Evolutionary conservation across 2,329 filamentous ascomycete species (phyloP), one percentile per base, ranked within the genome.

Genomic region (Tothia fuscella): DNA sequence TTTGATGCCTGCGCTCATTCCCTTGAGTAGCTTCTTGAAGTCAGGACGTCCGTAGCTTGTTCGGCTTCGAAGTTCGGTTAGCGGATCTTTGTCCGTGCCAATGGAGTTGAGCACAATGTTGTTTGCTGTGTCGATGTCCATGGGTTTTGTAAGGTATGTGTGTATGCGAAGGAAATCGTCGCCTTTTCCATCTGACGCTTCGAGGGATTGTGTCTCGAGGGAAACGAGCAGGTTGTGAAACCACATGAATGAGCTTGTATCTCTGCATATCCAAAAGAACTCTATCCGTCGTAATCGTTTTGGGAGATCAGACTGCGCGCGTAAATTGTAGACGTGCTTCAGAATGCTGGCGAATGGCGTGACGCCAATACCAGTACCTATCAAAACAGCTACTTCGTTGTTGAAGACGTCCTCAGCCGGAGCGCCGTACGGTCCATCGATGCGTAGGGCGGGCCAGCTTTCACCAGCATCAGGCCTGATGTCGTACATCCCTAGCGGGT

Each of bases 211-310:
- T 26, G 79, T 72, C 63, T 98, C 91, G 17, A 98, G 80, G 0
- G 85, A 93, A 1, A 83, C 84, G 13, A 98, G 74, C 1, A 98
- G 77, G 2, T 83, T 87, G 60, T 98, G 91, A 70, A 98, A 96
- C 91, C 91, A 98, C 65, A 96, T 91, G 56, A 98, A 98, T 0
- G 88, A 94, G 25, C 76, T 82, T 0, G 88, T 94, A 56, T 95
- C 88, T 61, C 84, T 91, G 73, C 89, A 95, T 39, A 96, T 81
- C 91, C 91, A 98, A 67, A 98, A 93, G 64, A 98, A 98, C 61
- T 98, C 91, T 24, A 98, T 89, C 60, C 91, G 82, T 46, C 87
- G 83, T 35, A 98, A 79, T 56, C 89, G 84, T 38, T 76, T 78
- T 1, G 89, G 88, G 3, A 44, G 21, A n/a, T 5, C 34, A 19